Percentiles rank a stretch among this genome's conserved stretches.
These are phyloP conservation scores for Cyberlindnera subsufficiens DNA, from an alignment of 805 yeast genomes.

Conservation along the genomic window DNA sequence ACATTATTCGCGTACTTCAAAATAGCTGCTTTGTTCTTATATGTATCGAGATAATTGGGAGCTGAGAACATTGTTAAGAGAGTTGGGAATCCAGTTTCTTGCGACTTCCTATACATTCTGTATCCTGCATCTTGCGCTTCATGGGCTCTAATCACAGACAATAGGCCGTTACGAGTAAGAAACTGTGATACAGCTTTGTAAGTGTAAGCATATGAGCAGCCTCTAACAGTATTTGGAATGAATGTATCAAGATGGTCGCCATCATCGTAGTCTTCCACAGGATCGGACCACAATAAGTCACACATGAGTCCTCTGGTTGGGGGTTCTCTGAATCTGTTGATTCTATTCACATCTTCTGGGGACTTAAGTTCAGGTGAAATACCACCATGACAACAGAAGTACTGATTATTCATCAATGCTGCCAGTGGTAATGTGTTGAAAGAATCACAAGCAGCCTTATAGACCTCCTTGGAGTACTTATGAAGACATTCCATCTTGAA, in stretches of 20 bases:
- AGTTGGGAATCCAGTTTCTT: constrained; percentile 82
- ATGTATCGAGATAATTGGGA: constrained; percentile 88
- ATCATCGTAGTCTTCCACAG: constrained; percentile 81
- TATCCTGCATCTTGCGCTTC: constrained; percentile 98
- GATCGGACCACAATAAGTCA: constrained; percentile 95
- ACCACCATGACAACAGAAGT: constrained; percentile 96
- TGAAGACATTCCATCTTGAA: constrained; percentile 86
- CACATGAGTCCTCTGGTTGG: constrained; percentile 94
- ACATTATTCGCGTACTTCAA: constrained; percentile 86
- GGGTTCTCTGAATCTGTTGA: constrained; percentile 85
- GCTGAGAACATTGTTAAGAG: constrained; percentile 90
- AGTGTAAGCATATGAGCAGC: constrained; percentile 88
- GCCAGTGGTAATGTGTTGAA: constrained; percentile 88
- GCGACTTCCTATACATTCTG: constrained; percentile 85
- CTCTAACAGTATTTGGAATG: constrained; percentile 69
- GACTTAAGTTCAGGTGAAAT: constrained; percentile 77
- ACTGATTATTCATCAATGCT: constrained; percentile 89
- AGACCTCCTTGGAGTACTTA: constrained; percentile 63
- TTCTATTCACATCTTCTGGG: constrained; percentile 57
- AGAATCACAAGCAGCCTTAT: constrained; percentile 67
- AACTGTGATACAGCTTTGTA: constrained; percentile 73
- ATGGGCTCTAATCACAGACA: constrained; percentile 90
- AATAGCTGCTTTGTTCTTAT: constrained; percentile 93
- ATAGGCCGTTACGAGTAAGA: constrained; percentile 66
- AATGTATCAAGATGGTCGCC: constrained; percentile 46